Evolutionary conservation across 1,139 yeast species (phyloP), one percentile per base, ranked within the genome.

Genomic region (Kodamaea sp.): DNA sequence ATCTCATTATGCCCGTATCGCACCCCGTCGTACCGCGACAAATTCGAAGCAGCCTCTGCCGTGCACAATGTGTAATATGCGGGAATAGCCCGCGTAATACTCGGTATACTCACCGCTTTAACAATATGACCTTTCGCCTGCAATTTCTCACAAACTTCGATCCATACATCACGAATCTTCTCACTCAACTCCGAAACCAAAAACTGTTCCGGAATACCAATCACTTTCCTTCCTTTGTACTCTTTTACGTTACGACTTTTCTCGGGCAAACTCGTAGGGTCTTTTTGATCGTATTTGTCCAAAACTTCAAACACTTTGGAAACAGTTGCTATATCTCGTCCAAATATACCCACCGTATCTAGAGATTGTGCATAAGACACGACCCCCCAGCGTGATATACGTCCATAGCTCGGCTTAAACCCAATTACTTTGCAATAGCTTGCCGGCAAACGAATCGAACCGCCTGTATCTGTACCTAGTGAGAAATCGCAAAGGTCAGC

Each of bases 401-500:
- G 69, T 0, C 98, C 98, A 58, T 92, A 92, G 0, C 94, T 73
- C 0, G 98, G 98, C 57, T 92, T 92, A 65, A 86, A 89, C 1
- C 98, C 98, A 32, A 78, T 65, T 0, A 84, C 73, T 1, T 88
- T 86, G 51, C 95, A 84, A 60, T 84, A 87, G 20, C 95, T 81
- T 1, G 96, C 95, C 0, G 99, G 99, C 20, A 85, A 67, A 43
- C 99, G 69, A 1, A 92, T 88, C 0, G 97, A 88, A 0, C 99
- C 99, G 4, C 99, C 99, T 0, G 99, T 92, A 54, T 92, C 99
- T 0, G 97, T 86, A 0, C 98, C 99, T 31, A 94, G 61, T 1
- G 67, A 49, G 47, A 82, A 81, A 53, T 84, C 86, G 24, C 81
- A 84, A 49, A 80, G 55, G 1, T 66, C 81, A 0, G 82, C 77